These are phyloP conservation scores for Exophiala bonariae DNA, from an alignment of 2,329 filamentous ascomycete genomes.

Conservation along the genomic window DNA sequence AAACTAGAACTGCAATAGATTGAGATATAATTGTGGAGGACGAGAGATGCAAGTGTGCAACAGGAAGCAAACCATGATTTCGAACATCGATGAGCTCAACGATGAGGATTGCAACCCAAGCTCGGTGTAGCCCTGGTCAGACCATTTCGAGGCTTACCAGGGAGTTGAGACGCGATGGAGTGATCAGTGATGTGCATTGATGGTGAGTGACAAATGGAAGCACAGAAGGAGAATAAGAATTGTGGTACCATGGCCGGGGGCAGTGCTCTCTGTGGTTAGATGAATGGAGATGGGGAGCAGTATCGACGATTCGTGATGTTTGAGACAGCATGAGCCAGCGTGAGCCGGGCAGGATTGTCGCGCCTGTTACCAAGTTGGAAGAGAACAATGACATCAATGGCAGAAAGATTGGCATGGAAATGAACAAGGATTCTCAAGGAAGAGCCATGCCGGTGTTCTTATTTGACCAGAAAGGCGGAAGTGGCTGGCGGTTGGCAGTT, in stretches of 20 bases:
- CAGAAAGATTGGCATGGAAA: not conserved
- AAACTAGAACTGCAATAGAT: not conserved
- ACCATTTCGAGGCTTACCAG: not conserved
- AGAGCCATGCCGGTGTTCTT: no score
- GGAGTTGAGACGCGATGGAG: no score
- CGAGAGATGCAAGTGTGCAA: no score
- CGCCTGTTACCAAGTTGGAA: not conserved
- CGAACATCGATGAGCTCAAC: no score
- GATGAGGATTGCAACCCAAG: no score
- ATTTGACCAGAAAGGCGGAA: no score
- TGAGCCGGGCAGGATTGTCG: not conserved
- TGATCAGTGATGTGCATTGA: no score
- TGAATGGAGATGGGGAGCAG: not conserved
- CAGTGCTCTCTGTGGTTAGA: not conserved
- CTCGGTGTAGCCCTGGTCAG: no score
- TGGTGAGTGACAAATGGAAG: not conserved
- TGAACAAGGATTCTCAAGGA: no score
- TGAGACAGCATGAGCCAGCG: slow-evolving; percentile 22
- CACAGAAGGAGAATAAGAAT: not conserved
- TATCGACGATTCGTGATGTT: slow-evolving; percentile 24
- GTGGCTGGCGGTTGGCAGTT: no score
- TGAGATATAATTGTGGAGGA: not conserved
- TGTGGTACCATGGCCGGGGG: not conserved
- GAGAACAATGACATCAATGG: slow-evolving; percentile 1
- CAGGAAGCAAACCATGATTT: no score